Percentiles rank a stretch among this genome's conserved stretches.
Evolutionary conservation across 2,329 filamentous ascomycete genomes (phyloP).

Genomic region (Fusarium chuoi): DNA sequence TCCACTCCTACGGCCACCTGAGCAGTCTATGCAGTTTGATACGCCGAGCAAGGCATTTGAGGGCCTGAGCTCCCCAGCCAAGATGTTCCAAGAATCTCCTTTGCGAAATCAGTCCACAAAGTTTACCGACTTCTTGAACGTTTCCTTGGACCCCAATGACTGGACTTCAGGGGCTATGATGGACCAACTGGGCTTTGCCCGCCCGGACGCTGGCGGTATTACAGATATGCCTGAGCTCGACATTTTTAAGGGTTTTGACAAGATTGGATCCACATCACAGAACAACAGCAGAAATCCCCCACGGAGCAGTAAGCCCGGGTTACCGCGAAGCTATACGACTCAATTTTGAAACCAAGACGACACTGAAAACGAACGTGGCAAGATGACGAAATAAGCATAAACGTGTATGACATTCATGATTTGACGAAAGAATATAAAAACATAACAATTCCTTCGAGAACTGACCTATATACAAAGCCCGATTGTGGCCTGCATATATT

Average conservation of each 20-base stretch:
- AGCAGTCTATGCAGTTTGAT: constrained; percentile 55
- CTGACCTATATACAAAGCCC: constrained; percentile 19
- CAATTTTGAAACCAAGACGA: constrained; percentile 40
- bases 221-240: constrained; percentile 72
- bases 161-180: constrained; percentile 48
- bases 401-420: constrained; percentile 42
- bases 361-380: constrained; percentile 15
- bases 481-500: constrained; percentile 22
- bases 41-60: constrained; percentile 69
- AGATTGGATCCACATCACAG: constrained; percentile 68
- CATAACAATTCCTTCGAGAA: constrained; percentile 24
- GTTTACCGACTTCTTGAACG: constrained; percentile 50
- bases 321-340: constrained; percentile 48
- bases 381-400: constrained; percentile 39
- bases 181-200: constrained; percentile 54
- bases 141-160: constrained; percentile 51
- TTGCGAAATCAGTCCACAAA: constrained; percentile 61
- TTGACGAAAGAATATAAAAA: constrained; percentile 42
- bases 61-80: constrained; percentile 65
- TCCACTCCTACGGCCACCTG: constrained; percentile 61
- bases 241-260: constrained; percentile 79
- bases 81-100: constrained; percentile 55
- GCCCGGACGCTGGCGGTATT: constrained; percentile 61
- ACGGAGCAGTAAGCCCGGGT: constrained; percentile 42
- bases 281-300: constrained; percentile 21